Conservation (phyloP, 768 basidiomycete genomes). For the Gloeophyllum trabeum region DNA sequence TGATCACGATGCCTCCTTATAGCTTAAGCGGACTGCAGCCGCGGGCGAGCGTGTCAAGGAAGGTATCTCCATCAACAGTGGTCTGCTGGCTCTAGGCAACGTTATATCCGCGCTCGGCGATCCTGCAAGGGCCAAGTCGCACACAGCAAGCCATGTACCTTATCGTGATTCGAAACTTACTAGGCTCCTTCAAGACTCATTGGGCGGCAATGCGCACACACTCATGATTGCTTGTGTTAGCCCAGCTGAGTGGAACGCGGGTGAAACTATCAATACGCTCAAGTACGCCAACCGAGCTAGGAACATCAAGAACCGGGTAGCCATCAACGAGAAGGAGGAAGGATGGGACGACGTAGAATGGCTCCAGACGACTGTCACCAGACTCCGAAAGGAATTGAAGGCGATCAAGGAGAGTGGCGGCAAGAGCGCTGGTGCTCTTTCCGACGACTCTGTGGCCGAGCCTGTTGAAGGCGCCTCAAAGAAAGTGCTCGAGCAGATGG, state of each 20-base stretch:
- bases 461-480: conserved; percentile 53
- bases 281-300: conserved; percentile 96
- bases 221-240: conserved; percentile 99
- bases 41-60: conserved; percentile 95
- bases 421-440: conserved; percentile 13
- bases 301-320: conserved; percentile 93
- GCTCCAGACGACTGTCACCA: conserved; percentile 77
- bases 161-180: conserved; percentile 99
- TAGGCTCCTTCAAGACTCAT: conserved; percentile 88
- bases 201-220: conserved; percentile 96
- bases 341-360: conserved; percentile 99
- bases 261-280: conserved; percentile 88
- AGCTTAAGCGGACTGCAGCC: conserved; percentile 95
- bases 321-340: conserved; percentile 88
- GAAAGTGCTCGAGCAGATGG: conserved; percentile 70
- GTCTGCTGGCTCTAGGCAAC: conserved; percentile 91
- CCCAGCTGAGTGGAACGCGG: conserved; percentile 90
- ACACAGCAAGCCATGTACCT: conserved; percentile 83
- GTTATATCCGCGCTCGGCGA: conserved; percentile 97
- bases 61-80: conserved; percentile 98
- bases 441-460: conserved; percentile 18
- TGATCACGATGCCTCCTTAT: conserved; percentile 12
- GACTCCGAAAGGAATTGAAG: conserved; percentile 83
- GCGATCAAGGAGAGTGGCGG: conserved; percentile 57
- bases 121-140: conserved; percentile 74